Evolutionary conservation across 768 basidiomycete species (phyloP).

Genomic region (Tylopilus sp.): DNA sequence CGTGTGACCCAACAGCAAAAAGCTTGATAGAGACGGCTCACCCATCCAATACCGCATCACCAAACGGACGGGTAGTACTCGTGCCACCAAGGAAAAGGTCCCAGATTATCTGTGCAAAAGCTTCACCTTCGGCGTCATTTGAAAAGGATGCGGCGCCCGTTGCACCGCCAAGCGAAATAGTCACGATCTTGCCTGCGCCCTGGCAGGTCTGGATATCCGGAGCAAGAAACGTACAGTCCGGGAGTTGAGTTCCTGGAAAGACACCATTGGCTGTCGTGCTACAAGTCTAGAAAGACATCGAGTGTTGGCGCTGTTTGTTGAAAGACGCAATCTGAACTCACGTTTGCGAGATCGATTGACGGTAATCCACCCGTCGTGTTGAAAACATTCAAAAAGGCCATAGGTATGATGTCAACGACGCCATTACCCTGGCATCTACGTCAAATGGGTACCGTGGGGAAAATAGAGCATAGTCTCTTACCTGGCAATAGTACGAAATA

Average conservation of each 20-base stretch:
- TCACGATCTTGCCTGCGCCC: conserved; percentile 58
- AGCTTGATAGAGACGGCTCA: conserved; percentile 19
- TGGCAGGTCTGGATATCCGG: conserved; percentile 64
- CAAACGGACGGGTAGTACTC: conserved; percentile 66
- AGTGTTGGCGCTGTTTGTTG: background rate
- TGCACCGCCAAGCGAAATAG: conserved; percentile 60
- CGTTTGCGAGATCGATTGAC: conserved; percentile 60
- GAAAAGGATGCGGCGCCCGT: conserved; percentile 60
- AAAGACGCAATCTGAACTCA: conserved; percentile 16
- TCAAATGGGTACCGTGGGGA: background rate
- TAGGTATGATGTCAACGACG: conserved; percentile 56
- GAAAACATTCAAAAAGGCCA: conserved; percentile 61
- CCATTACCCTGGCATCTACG: conserved; percentile 41
- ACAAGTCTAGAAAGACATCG: conserved; percentile 46
- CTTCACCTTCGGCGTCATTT: conserved; percentile 51
- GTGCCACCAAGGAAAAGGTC: conserved; percentile 63
- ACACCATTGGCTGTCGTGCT: conserved; percentile 52
- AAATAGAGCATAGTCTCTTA: background rate
- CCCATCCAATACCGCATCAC: conserved; percentile 71
- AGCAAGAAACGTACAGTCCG: conserved; percentile 60
- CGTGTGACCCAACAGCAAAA: background rate
- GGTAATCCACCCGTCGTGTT: conserved; percentile 57
- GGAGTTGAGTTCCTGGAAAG: conserved; percentile 60
- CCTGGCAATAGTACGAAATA: conserved; percentile 33
- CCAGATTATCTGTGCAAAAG: conserved; percentile 70